phyloP scores from a whole-genome alignment of 2,329 filamentous ascomycete genomes.

The Alternaria infectoria region DNA sequence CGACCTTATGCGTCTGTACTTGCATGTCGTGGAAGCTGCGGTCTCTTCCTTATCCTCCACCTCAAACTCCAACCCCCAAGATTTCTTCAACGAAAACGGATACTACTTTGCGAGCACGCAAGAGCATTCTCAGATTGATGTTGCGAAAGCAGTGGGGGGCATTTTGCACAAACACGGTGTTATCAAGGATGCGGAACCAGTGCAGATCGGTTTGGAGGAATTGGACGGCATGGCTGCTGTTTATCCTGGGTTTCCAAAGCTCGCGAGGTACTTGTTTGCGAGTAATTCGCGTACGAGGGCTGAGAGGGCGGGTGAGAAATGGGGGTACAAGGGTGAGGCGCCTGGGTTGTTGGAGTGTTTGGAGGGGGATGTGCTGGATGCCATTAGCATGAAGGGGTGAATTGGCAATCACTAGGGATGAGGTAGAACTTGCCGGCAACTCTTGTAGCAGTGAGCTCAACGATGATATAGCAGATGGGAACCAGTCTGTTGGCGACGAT shows the following conservation, averaged over 20 bases:
- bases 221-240: conserved; percentile 35
- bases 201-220: conserved; percentile 28
- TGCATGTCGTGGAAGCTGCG: conserved; percentile 62
- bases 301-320: conserved; percentile 57
- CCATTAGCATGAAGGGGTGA: neutral
- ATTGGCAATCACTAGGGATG: neutral
- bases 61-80: too few species aligned
- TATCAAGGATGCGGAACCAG: conserved; percentile 28
- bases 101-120: conserved; percentile 57
- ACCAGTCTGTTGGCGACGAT: neutral
- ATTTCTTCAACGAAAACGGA: conserved; percentile 62
- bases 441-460: neutral
- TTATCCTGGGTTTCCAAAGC: conserved; percentile 18
- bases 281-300: conserved; percentile 65
- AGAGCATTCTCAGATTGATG: conserved; percentile 37
- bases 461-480: neutral
- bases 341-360: conserved; percentile 55
- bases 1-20: conserved; percentile 63
- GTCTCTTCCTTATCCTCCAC: conserved; percentile 17
- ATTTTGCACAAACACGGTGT: conserved; percentile 19
- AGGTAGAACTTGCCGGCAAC: neutral
- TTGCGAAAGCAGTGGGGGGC: conserved; percentile 19
- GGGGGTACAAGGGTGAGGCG: conserved; percentile 64
- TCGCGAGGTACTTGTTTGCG: conserved; percentile 46
- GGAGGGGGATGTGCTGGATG: conserved; percentile 33